Percentiles rank a stretch among this genome's conserved stretches.
phyloP scores from a whole-genome alignment of 768 basidiomycete genomes.

The Leccinum rimulosum region DNA sequence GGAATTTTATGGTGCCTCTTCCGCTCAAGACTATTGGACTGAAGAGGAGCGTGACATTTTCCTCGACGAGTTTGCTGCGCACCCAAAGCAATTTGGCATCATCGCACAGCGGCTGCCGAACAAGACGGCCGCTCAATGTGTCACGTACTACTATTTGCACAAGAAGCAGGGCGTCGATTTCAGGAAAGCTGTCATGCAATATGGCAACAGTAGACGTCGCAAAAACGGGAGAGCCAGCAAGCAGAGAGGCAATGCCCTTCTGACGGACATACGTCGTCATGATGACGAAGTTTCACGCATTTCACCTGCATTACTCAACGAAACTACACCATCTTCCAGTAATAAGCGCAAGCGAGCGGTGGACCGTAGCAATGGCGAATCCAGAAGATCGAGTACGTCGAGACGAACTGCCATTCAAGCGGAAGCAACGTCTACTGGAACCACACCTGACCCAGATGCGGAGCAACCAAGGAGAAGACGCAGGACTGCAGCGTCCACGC shows the following conservation, averaged over 20 bases:
- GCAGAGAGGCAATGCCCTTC: slow-evolving; percentile 77
- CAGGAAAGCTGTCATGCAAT: slow-evolving; percentile 66
- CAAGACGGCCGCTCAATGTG: slow-evolving; percentile 87
- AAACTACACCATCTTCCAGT: slow-evolving; percentile 27
- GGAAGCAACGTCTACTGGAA: slow-evolving; percentile 44
- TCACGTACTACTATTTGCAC: slow-evolving; percentile 91
- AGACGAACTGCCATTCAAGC: slow-evolving; percentile 43
- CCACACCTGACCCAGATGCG: slow-evolving; percentile 69
- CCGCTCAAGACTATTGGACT: slow-evolving; percentile 85
- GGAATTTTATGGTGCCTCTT: slow-evolving; percentile 71
- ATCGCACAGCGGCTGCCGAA: slow-evolving; percentile 77
- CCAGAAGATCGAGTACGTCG: slow-evolving; percentile 33
- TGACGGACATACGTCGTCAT: slow-evolving; percentile 78
- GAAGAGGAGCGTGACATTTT: slow-evolving; percentile 78
- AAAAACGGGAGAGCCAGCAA: slow-evolving; percentile 59
- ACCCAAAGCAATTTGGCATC: slow-evolving; percentile 95
- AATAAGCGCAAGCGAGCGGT: slow-evolving; percentile 41
- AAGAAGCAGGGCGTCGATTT: slow-evolving; percentile 89
- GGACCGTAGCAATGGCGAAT: slow-evolving; percentile 32
- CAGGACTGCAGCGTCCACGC: slow-evolving; percentile 32
- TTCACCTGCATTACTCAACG: slow-evolving; percentile 21
- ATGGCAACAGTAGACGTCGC: slow-evolving; percentile 64
- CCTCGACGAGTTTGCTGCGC: slow-evolving; percentile 74
- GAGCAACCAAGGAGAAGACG: slow-evolving; percentile 47
- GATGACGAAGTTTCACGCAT: slow-evolving; percentile 47